A percentile compares a stretch with the other conserved stretches of the same genome.
phyloP scores from a whole-genome alignment of 2,329 filamentous ascomycete genomes.

The Colletotrichum nymphaeae region DNA sequence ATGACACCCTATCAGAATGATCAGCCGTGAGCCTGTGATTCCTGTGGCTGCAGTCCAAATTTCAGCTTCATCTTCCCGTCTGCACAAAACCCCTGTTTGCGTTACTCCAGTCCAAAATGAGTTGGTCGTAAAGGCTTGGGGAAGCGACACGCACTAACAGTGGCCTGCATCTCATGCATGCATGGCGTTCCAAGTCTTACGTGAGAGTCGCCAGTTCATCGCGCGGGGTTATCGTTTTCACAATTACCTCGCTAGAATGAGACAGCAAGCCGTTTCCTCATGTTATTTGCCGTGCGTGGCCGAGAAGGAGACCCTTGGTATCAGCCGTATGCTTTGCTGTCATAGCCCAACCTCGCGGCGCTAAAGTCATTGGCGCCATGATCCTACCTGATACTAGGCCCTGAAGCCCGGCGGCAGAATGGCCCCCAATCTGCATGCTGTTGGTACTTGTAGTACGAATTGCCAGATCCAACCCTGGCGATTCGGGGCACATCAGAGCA shows the following conservation, averaged over 20 bases:
- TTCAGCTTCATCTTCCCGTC: not conserved
- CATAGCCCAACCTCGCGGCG: not conserved
- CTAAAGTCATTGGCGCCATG: conserved; percentile 2
- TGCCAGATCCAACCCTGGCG: not conserved
- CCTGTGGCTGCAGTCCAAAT: not conserved
- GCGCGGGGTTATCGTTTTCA: not conserved
- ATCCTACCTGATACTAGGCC: conserved; percentile 2
- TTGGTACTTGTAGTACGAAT: not conserved
- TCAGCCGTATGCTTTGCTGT: not conserved
- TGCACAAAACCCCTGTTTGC: not conserved
- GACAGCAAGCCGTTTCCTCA: not conserved
- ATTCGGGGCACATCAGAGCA: not conserved
- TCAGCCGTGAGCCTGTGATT: too few relatives aligned
- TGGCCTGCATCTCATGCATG: not conserved
- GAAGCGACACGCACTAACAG: not conserved
- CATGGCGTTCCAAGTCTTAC: conserved; percentile 9
- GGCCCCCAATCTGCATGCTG: not conserved
- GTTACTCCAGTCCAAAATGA: not conserved
- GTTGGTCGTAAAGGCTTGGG: conserved; percentile 13
- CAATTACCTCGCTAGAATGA: not conserved
- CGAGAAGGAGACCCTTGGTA: not conserved
- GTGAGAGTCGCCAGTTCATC: conserved; percentile 27
- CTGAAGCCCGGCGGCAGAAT: not conserved
- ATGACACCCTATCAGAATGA: not conserved
- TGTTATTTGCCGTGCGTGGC: not conserved